Conservation (phyloP, 768 basidiomycete species). For the Naganishia vishniacii region DNA sequence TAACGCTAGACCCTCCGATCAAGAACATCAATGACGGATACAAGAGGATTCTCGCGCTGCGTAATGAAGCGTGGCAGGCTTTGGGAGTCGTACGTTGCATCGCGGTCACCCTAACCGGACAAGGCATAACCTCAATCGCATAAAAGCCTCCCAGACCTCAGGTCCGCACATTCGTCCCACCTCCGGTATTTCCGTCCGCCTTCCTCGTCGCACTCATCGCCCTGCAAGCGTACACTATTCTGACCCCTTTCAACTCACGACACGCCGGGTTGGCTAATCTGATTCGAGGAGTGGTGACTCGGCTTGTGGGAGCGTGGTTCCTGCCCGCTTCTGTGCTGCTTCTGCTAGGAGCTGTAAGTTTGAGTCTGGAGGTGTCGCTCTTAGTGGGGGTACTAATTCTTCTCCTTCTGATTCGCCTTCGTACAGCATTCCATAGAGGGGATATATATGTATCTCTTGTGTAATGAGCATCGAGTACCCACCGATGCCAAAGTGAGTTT, state of each 20-base stretch:
- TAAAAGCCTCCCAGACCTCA: conserved; percentile 7
- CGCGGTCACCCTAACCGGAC: too few relatives aligned
- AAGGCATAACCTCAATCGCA: too few relatives aligned
- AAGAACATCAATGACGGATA: conserved; percentile 13
- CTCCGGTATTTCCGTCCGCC: not conserved
- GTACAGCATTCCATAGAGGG: conserved; percentile 6
- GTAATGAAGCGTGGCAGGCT: not conserved
- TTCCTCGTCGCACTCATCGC: not conserved
- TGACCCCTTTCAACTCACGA: not conserved
- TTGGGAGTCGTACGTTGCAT: not conserved
- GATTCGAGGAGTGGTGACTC: not conserved
- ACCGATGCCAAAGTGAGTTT: not conserved
- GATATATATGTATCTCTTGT: conserved; percentile 12
- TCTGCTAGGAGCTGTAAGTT: conserved; percentile 23
- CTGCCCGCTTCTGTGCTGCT: conserved; percentile 7
- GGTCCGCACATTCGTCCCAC: not conserved
- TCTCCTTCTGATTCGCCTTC: too few relatives aligned
- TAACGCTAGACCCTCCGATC: conserved; percentile 13
- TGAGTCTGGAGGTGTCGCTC: too few relatives aligned
- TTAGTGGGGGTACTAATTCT: too few relatives aligned
- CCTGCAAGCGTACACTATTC: conserved; percentile 9
- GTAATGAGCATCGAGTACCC: conserved; percentile 4
- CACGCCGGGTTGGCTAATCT: not conserved
- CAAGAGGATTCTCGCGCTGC: conserved; percentile 9
- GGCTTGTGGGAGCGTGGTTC: conserved; percentile 15